phyloP scores from a whole-genome alignment of 768 basidiomycete species.

The Hydnomerulius pinastri region DNA sequence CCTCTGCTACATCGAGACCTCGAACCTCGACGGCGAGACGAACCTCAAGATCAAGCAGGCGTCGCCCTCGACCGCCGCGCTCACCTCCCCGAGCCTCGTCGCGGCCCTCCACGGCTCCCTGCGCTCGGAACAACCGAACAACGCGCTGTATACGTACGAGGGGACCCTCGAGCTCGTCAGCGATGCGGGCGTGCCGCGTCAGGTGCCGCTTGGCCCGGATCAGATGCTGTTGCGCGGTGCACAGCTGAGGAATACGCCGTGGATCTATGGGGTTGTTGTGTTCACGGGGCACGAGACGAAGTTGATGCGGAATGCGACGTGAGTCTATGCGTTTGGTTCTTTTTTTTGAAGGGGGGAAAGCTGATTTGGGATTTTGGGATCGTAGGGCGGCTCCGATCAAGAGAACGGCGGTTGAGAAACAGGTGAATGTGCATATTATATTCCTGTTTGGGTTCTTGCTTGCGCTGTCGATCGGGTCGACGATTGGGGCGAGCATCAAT shows the following conservation, averaged over 20 bases:
- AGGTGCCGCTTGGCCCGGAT: slow-evolving; percentile 91
- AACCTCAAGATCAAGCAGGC: slow-evolving; percentile 99
- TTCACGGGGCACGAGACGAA: slow-evolving; percentile 99
- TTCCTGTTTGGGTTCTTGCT: slow-evolving; percentile 90
- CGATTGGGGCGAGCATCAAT: slow-evolving; percentile 89
- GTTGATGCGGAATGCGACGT: slow-evolving; percentile 98
- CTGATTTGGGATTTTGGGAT: neutral
- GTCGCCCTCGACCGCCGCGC: slow-evolving; percentile 71
- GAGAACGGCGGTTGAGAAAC: slow-evolving; percentile 90
- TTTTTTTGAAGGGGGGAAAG: neutral
- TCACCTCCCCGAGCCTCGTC: slow-evolving; percentile 79
- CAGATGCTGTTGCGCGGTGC: slow-evolving; percentile 94
- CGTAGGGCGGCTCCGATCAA: slow-evolving; percentile 93
- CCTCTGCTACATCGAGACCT: slow-evolving; percentile 96
- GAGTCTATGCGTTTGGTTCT: slow-evolving; percentile 32
- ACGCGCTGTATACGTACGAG: slow-evolving; percentile 96
- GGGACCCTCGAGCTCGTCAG: slow-evolving; percentile 69
- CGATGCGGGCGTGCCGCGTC: slow-evolving; percentile 59
- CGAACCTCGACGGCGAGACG: slow-evolving; percentile 97
- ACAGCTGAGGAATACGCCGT: slow-evolving; percentile 93
- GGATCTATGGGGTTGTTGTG: slow-evolving; percentile 92
- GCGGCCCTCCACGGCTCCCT: slow-evolving; percentile 76
- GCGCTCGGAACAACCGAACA: slow-evolving; percentile 96
- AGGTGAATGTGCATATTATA: slow-evolving; percentile 95
- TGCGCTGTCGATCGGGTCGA: slow-evolving; percentile 85